Conservation (phyloP, 1,284 basidiomycete genomes). For the Heterobasidion irregulare region DNA sequence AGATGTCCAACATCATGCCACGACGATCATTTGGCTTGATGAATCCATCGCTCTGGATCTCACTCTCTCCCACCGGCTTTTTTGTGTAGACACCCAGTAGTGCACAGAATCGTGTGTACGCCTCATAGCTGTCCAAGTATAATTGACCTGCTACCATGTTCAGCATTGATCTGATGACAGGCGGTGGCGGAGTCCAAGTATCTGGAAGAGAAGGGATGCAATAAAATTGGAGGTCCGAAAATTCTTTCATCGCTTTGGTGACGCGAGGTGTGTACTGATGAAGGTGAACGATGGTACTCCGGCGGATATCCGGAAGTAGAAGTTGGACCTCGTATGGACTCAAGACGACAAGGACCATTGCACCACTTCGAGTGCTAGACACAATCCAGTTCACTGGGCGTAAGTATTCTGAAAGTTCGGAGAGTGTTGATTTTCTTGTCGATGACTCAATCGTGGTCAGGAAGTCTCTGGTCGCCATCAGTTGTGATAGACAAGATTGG, state of each 20-base stretch:
- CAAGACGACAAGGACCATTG: conserved; percentile 24
- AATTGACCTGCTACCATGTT: conserved; percentile 38
- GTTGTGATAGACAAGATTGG: neutral
- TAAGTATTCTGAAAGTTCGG: conserved; percentile 20
- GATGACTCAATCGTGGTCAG: neutral
- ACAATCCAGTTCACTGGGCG: conserved; percentile 37
- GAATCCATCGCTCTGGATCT: conserved; percentile 26
- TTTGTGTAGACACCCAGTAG: conserved; percentile 27
- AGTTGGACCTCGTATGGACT: conserved; percentile 37
- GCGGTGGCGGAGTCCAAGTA: neutral
- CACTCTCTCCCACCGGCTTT: neutral
- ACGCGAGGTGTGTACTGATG: conserved; percentile 34
- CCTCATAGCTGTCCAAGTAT: conserved; percentile 22
- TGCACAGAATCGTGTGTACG: conserved; percentile 23
- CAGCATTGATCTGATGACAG: conserved; percentile 23
- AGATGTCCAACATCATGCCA: neutral
- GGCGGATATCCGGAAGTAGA: conserved; percentile 28
- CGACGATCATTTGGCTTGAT: conserved; percentile 15
- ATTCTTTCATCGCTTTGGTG: conserved; percentile 23
- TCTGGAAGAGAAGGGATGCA: conserved; percentile 18
- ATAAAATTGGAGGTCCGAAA: conserved; percentile 29
- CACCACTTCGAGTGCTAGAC: conserved; percentile 10
- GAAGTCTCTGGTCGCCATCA: neutral
- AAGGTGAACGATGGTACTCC: conserved; percentile 23
- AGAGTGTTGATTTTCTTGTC: too few species aligned